phyloP scores from a whole-genome alignment of 108 stramenopile species.

The Pseudonitzschia multiseries region DNA sequence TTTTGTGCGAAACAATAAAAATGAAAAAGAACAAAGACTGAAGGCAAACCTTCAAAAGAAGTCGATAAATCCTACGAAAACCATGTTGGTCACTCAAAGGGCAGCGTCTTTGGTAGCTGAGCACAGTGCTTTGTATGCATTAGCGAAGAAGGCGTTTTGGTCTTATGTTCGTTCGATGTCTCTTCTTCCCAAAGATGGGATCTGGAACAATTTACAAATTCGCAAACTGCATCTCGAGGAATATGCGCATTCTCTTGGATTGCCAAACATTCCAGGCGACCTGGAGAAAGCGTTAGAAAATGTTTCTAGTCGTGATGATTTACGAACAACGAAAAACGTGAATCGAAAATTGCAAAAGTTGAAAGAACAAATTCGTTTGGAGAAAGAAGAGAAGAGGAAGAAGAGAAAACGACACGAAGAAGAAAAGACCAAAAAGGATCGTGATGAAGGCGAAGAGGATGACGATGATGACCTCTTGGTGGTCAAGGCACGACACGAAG shows the following conservation, averaged over 20 bases:
- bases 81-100: slow-evolving; percentile 82
- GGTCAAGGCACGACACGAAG: slow-evolving; percentile 71
- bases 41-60: slow-evolving; percentile 87
- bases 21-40: slow-evolving; percentile 40
- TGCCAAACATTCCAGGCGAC: slow-evolving; percentile 85
- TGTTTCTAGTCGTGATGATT: slow-evolving; percentile 70
- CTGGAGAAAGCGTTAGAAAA: slow-evolving; percentile 65
- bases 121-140: slow-evolving; percentile 57
- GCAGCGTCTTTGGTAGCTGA: slow-evolving; percentile 87
- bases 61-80: slow-evolving; percentile 92
- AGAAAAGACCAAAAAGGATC: slow-evolving; percentile 38
- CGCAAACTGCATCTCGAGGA: slow-evolving; percentile 76
- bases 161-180: slow-evolving; percentile 88
- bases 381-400: slow-evolving; percentile 83
- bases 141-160: slow-evolving; percentile 92
- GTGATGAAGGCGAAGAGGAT: slow-evolving; percentile 44
- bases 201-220: slow-evolving; percentile 58
- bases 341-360: slow-evolving; percentile 87
- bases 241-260: slow-evolving; percentile 87
- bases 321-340: slow-evolving; percentile 87
- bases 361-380: slow-evolving; percentile 92
- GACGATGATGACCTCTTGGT: slow-evolving; percentile 76
- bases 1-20: slow-evolving; percentile 19
- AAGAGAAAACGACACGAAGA: slow-evolving; percentile 46
- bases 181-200: slow-evolving; percentile 86